phyloP scores from a whole-genome alignment of 2,329 filamentous ascomycete species.

The Claviceps spartinae region DNA sequence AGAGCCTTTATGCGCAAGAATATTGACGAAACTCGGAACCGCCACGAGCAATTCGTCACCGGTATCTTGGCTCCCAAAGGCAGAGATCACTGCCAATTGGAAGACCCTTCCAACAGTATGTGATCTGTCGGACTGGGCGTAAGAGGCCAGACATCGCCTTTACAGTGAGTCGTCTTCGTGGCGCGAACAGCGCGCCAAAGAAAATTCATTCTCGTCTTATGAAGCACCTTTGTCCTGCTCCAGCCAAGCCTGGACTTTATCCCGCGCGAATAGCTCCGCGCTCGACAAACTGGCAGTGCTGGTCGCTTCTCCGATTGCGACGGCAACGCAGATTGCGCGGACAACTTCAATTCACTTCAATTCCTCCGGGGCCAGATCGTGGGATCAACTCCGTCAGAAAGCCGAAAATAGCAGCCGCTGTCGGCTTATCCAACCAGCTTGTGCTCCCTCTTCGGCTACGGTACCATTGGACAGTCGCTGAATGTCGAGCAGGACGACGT shows the following conservation, averaged over 20 bases:
- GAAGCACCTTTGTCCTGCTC: slow-evolving; percentile 31
- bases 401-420: slow-evolving; percentile 55
- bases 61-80: no score
- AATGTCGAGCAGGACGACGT: slow-evolving; percentile 35
- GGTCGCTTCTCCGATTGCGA: slow-evolving; percentile 19
- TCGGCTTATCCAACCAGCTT: slow-evolving; percentile 47
- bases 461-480: slow-evolving; percentile 22
- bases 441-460: slow-evolving; percentile 29
- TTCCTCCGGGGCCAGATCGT: slow-evolving; percentile 21
- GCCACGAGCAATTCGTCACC: no score
- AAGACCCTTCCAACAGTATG: no score
- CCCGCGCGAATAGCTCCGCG: slow-evolving; percentile 31
- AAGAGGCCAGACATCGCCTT: no score
- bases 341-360: slow-evolving; percentile 11
- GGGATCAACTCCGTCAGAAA: slow-evolving; percentile 25
- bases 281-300: slow-evolving; percentile 19
- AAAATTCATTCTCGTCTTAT: no score
- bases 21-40: no score
- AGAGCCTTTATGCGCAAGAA: no score
- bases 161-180: no score
- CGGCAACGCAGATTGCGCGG: slow-evolving; percentile 23
- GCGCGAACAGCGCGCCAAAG: no score
- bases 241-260: slow-evolving; percentile 30
- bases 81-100: no score
- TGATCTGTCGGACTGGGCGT: no score